Evolutionary conservation across 2,329 filamentous ascomycete genomes (phyloP), one percentile per base, ranked within the genome.

Genomic region (Periconia macrospinosa): DNA sequence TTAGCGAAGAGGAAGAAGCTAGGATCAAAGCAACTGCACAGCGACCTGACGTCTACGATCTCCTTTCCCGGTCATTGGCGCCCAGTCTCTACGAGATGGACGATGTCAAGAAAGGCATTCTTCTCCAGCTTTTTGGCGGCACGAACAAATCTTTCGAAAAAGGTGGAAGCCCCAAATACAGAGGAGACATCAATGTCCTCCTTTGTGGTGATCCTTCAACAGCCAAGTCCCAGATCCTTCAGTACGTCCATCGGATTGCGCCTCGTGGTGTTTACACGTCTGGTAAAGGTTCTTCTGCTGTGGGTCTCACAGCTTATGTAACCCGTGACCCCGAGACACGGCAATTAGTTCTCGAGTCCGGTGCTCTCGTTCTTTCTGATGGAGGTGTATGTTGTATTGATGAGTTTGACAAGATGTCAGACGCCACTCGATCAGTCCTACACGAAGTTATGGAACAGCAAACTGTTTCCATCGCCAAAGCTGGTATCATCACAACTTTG

Each of bases 61-160:
- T 99, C 20, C 84, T 99, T 3, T 84, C 94, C 17, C 86, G 93
- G 37, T 97, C 93, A 1, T 80, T 99, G 27, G 94, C 94, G 2
- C 94, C 94, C 14, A 97, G 92, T 55, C 89, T 99, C 67, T 97
- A 95, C 77, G 94, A 99, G 75, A 90, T 96, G 87, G 94, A 99
- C 63, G 94, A 99, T 67, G 92, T 97, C 45, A 99, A 99, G 81
- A 99, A 99, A 77, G 94, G 94, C 11, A 97, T 99, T 57, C 81
- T 99, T 11, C 86, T 99, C 3, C 94, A 99, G 69, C 85, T 99
- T 41, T 99, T 99, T 71, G 93, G 94, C 37, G 94, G 94, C 52
- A 96, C 94, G 33, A 99, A 99, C 80, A 99, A 99, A 78, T 91
- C 90, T 1, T 99, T 99, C 74, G 86, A 96, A 54, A 97, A 97